Base-by-base conservation (phyloP, 2,329 filamentous ascomycete genomes). In the Aphanocladium album region DNA sequence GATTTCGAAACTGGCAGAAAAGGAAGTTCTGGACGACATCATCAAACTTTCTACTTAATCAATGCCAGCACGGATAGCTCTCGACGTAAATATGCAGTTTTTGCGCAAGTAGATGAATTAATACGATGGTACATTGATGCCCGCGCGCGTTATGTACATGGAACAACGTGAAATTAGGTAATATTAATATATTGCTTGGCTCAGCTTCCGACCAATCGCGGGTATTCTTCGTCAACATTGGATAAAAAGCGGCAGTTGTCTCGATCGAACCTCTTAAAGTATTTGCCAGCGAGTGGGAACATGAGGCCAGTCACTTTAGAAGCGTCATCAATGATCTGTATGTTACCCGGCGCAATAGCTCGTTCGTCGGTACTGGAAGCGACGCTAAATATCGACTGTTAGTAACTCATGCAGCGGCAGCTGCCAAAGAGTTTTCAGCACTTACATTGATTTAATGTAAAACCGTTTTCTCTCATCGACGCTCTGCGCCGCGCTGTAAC, bases 251-350 rank as follows among this genome's bases (percentile, higher is more conserved):
- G 79, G 65, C 85, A 85, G 0, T 75, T 79, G 37, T 76, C 77
- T 5, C 72, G 69, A 73, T 97, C 90, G 80, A 92, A 98, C 46
- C 91, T 81, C 73, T 91, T 96, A 73, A 99, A 98, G 73, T 90
- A 91, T 67, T 88, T 89, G 0, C 95, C 95, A 3, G 92, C 91
- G 65, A 90, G 74, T 50, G 80, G 79, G 69, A 91, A 82, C 63
- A 96, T 78, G 25, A 83, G 67, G 4, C 82, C 75, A 0, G 83
- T 80, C 2, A 88, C 79, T 66, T 65, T 76, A 72, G 56, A 72
- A 51, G 68, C 66, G 58, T 83, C 74, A 5, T 69, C 72, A 46
- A 91, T 76, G n/a, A 87, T 74, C 61, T 86, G 77, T 60, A 97
- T 89, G 67, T 93, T 96, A 67, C 93, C 88, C 69, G 96, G 87